These are phyloP conservation scores for Termitomyces sp. DNA, from an alignment of 768 basidiomycete genomes.

Conservation along the genomic window DNA sequence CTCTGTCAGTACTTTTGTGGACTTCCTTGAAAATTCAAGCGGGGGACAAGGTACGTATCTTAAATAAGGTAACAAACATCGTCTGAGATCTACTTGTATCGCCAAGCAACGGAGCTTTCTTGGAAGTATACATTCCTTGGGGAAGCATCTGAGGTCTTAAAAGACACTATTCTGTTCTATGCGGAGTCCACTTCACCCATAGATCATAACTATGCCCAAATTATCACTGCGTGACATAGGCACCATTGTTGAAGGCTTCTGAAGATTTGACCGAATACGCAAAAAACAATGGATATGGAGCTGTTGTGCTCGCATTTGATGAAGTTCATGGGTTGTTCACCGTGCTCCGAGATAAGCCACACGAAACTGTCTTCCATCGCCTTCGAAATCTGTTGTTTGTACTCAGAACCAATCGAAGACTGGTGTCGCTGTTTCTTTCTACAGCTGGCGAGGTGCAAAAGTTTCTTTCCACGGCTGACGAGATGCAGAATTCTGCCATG, in stretches of 20 bases:
- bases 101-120: background rate
- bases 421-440: background rate
- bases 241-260: background rate
- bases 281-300: background rate
- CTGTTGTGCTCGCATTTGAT: background rate
- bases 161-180: background rate
- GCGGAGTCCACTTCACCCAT: background rate
- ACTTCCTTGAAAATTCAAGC: background rate
- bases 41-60: background rate
- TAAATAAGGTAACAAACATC: background rate
- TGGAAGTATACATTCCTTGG: background rate
- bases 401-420: background rate
- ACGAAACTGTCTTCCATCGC: background rate
- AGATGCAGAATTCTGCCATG: too few relatives aligned
- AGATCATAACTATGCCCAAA: background rate
- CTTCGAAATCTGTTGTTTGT: background rate
- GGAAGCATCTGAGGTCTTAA: background rate
- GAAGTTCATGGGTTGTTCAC: background rate
- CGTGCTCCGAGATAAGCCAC: fast-evolving
- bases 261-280: background rate
- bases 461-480: background rate
- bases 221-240: background rate
- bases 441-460: background rate
- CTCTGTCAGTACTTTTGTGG: too few relatives aligned
- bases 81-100: background rate